Base-by-base conservation (phyloP, 164 flowering plant species). In the Protea cynaroides region DNA sequence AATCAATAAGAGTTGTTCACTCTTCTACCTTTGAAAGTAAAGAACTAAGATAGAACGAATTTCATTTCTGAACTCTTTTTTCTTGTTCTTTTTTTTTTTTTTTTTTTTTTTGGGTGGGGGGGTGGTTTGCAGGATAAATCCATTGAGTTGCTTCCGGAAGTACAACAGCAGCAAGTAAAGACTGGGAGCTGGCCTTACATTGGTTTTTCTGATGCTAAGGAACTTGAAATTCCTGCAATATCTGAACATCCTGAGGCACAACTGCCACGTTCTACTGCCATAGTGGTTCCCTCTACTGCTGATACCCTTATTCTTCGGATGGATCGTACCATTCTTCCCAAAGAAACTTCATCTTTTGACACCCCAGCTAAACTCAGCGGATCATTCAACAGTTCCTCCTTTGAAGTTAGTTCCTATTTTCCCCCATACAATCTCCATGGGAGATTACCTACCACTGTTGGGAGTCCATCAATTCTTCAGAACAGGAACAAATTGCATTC, bases 121-220 rank as follows among this genome's bases (percentile, higher is more conserved):
- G 0, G 34, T 29, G 34, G 22, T 36, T 47, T 58, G 68, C 88
- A 95, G 99, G 85, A 81, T 52, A 85, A 76, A 70, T 71, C 86
- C 69, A 58, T 92, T 14, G 89, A 84, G 66, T 71, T 92, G 83
- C 83, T 95, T 53, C 97, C 98, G 38, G 86, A 85, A 71, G 80
- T 79, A 44, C 83, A 87, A 68, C 88, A 71, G 64, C 85, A 77
- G 62, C 81, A 84, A 63, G 22, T 87, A 15, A 87, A 79, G 76
- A 58, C 70, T 71, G 97, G 92, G 57, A 78, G 66, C 50, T 56
- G 82, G 47, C 76, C 75, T 49, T 84, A 73, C 18, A 57, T 15
- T 49, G 65, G 58, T 24, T 54, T 19, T 58, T 47, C 58, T 53
- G 61, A 75, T 63, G 56, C 58, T 13, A 70, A 69, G 66, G 83